Conservation (phyloP, 1,284 basidiomycete genomes). For the Pyrrhoderma lamaoense region DNA sequence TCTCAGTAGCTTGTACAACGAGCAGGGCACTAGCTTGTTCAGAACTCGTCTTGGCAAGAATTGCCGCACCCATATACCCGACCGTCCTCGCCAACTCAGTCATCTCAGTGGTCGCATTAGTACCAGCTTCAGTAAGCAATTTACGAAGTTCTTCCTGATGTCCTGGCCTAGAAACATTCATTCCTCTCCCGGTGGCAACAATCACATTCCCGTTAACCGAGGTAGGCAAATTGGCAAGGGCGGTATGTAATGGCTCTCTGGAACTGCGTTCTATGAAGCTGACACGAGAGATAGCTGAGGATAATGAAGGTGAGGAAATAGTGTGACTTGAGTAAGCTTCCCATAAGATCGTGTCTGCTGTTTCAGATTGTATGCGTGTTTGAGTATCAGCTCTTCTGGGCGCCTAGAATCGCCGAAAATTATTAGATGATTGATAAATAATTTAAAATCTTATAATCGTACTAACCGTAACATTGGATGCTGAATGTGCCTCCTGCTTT, state of each 20-base stretch:
- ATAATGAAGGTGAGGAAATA: slow-evolving; percentile 27
- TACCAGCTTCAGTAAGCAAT: no score
- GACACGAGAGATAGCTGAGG: slow-evolving; percentile 46
- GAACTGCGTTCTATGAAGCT: slow-evolving; percentile 42
- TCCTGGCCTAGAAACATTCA: slow-evolving; percentile 30
- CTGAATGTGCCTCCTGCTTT: slow-evolving; percentile 22
- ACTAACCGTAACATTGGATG: slow-evolving; percentile 11
- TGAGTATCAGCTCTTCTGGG: slow-evolving; percentile 46
- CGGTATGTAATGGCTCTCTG: slow-evolving; percentile 46
- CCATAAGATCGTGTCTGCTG: slow-evolving; percentile 70
- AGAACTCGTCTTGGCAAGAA: slow-evolving; percentile 37
- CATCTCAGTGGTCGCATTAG: no score
- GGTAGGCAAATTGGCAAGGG: slow-evolving; percentile 35
- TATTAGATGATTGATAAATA: no score
- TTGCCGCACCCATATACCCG: slow-evolving; percentile 64
- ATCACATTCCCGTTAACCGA: slow-evolving; percentile 39
- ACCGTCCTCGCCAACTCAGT: slow-evolving; percentile 55
- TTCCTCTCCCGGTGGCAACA: slow-evolving; percentile 67
- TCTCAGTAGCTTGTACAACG: slow-evolving; percentile 47
- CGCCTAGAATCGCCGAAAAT: no score
- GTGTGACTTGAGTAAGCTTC: slow-evolving; percentile 36
- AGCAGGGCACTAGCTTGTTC: slow-evolving; percentile 31
- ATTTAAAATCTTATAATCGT: no score
- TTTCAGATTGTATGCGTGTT: slow-evolving; percentile 59
- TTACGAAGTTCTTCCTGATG: no score